Conservation (phyloP, 129 eudicot species). For the Centaurea solstitialis region DNA sequence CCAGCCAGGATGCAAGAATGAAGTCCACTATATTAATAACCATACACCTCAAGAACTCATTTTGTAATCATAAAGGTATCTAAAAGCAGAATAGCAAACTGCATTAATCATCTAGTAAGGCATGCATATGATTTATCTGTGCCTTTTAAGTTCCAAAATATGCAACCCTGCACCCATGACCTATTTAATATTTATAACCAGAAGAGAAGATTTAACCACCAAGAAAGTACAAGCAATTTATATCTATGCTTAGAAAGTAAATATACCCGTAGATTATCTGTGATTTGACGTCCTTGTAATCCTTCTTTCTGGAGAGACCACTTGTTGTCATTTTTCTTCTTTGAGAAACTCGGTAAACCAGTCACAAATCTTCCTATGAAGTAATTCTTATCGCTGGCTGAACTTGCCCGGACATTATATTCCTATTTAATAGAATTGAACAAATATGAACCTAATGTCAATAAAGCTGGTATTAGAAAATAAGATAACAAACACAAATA, state of each 20-base stretch:
- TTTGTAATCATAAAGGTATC: slow-evolving; percentile 13
- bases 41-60: slow-evolving; percentile 5
- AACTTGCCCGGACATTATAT: slow-evolving; percentile 83
- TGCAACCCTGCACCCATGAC: slow-evolving; percentile 8
- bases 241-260: neutral
- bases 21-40: neutral
- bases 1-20: slow-evolving; percentile 3
- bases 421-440: slow-evolving; percentile 46
- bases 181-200: slow-evolving; percentile 1
- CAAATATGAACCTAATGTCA: neutral
- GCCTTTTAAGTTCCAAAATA: slow-evolving; percentile 11
- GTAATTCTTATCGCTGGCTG: slow-evolving; percentile 80
- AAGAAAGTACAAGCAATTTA: slow-evolving; percentile 8
- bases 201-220: slow-evolving; percentile 5
- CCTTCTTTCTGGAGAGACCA: slow-evolving; percentile 96
- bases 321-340: slow-evolving; percentile 84
- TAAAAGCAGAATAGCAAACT: slow-evolving; percentile 4
- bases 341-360: slow-evolving; percentile 83
- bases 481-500: slow-evolving; percentile 1
- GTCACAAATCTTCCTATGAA: slow-evolving; percentile 86
- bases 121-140: slow-evolving; percentile 9
- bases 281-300: slow-evolving; percentile 87
- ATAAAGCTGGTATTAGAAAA: neutral
- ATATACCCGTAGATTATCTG: slow-evolving; percentile 75
- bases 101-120: neutral